Evolutionary conservation across 257 asterid genomes (phyloP).

Genomic region (Sherardia arvensis): DNA sequence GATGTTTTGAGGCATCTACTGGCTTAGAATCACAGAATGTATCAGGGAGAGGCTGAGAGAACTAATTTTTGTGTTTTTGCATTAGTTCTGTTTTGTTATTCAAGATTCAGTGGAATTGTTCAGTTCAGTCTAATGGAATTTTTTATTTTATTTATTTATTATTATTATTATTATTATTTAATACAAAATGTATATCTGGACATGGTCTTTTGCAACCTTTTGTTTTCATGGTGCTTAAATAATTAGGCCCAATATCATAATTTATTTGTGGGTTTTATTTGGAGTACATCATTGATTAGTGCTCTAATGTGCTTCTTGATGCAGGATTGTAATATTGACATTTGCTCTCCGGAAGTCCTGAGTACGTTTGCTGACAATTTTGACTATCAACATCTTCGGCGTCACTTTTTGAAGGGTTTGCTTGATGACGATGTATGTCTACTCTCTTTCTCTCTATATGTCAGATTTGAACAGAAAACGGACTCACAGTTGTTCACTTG

Average conservation of each 20-base stretch:
- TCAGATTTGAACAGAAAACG: too few relatives aligned
- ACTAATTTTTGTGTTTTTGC: background rate
- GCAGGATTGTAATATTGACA: constrained; percentile 97
- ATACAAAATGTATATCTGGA: background rate
- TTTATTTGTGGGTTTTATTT: background rate
- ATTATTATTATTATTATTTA: too few relatives aligned
- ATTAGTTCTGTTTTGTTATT: background rate
- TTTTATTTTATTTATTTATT: too few relatives aligned
- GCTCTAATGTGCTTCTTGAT: constrained; percentile 15
- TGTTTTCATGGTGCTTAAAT: background rate
- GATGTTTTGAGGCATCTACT: background rate
- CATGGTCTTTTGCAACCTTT: background rate
- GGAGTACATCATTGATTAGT: background rate
- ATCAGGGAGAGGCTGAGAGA: background rate
- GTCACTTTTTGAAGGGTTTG: constrained; percentile 92
- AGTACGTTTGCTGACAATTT: constrained; percentile 91
- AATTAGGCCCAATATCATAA: background rate
- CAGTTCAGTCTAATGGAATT: background rate
- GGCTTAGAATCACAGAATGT: background rate
- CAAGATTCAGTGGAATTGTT: background rate
- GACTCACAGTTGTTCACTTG: background rate
- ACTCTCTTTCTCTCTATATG: background rate
- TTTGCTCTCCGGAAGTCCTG: constrained; percentile 90
- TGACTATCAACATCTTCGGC: constrained; percentile 97
- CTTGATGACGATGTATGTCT: constrained; percentile 88